Percentiles rank a stretch among this genome's conserved stretches.
Conservation (phyloP, 2,329 filamentous ascomycete genomes). For the Zymoseptoria brevis region DNA sequence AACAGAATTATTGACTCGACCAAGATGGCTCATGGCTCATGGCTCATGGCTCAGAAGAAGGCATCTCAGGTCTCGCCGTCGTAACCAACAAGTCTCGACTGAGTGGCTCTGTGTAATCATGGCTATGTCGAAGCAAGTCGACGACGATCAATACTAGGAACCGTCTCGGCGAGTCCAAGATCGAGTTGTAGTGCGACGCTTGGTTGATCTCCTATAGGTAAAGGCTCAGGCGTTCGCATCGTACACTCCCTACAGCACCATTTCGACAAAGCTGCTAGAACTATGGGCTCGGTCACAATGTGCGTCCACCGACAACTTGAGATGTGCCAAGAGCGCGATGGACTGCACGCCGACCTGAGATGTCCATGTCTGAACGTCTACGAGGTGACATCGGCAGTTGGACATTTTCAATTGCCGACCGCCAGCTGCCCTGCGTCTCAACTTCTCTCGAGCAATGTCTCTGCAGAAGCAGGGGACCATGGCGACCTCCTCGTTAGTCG, state of each 20-base stretch:
- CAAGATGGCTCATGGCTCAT: too few species aligned
- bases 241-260: not conserved
- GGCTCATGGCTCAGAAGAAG: too few species aligned
- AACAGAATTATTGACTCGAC: too few species aligned
- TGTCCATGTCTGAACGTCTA: not conserved
- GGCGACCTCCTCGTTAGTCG: not conserved
- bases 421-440: not conserved
- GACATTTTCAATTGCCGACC: not conserved
- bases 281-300: too few species aligned
- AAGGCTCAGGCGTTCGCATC: too few species aligned
- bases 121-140: not conserved
- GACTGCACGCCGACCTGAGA: not conserved
- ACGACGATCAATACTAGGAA: not conserved
- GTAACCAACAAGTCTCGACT: too few species aligned
- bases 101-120: too few species aligned
- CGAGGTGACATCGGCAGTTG: not conserved
- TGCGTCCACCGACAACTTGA: too few species aligned
- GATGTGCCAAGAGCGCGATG: not conserved
- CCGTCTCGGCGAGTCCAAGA: not conserved
- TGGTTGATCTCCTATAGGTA: too few species aligned
- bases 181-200: too few species aligned
- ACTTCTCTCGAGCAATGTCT: not conserved
- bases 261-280: too few species aligned
- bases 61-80: too few species aligned
- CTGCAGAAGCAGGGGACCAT: not conserved